Base-by-base conservation (phyloP, 306 rosid genomes). In the Crotalaria pallida region DNA sequence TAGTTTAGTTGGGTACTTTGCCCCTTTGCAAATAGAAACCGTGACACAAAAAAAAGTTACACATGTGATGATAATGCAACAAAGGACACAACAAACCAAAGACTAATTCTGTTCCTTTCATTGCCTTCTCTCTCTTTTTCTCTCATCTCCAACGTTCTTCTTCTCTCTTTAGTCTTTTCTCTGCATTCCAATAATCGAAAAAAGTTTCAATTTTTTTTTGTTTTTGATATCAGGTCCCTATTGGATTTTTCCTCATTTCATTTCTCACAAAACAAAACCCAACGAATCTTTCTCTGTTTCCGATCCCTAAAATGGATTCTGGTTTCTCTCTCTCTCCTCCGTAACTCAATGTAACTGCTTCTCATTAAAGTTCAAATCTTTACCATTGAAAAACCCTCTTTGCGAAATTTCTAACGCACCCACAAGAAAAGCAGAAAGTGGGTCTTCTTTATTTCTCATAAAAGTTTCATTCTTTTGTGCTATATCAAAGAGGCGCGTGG, bases 221-320 rank as follows among this genome's bases (percentile, higher is more conserved):
- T n/a, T n/a, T n/a, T n/a, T n/a, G n/a, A 29, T 72, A 52, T 44
- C 75, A 45, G 62, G 56, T 33, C 58, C 65, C 43, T 50, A 4
- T 67, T 27, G 48, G 45, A n/a, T 7, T 67, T 49, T 50, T 40
- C 21, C 57, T 24, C 36, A 34, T 76, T 59, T 19, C 36, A 15
- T 23, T 13, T 38, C 44, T 7, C 43, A 49, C 71, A 16, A 3
- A 41, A 63, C 70, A 24, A 38, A 27, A 43, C 40, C 13, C 50
- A 70, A 69, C 72, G 72, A 60, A 70, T 69, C 64, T 47, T 65
- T 36, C 63, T 58, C 56, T 56, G 27, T 72, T 72, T 72, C 58
- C 38, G 70, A 72, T 62, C 72, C 40, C 47, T 19, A 10, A 6
- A 73, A 44, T 34, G 71, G 58, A 27, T 23, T 69, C 13, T 22